Evolutionary conservation across 192 early-diverging fungal genomes (phyloP), one percentile per base, ranked within the genome.

Genomic region (Coemansia sp.): DNA sequence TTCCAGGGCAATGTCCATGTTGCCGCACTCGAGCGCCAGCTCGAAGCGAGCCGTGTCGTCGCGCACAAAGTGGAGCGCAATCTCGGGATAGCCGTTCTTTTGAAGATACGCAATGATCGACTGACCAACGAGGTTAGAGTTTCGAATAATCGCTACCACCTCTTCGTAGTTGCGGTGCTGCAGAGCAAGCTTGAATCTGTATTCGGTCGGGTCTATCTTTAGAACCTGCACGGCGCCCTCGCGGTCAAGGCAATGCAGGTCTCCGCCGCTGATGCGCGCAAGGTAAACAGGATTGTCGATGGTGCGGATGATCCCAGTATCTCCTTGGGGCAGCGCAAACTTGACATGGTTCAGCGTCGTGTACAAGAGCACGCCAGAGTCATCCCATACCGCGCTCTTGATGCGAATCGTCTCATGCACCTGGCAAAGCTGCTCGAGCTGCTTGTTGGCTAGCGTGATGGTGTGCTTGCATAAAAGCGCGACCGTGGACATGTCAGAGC

Each of bases 81-180:
- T 91, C 84, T 99, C 97, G 0, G 97, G 94, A 72, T 98, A 98
- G 0, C 97, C 97, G 78, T 99, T 98, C 87, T 98, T 97, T 73
- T 99, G 95, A 61, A 99, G 75, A 74, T 99, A 99, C 1, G 95
- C 94, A 78, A 99, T 99, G 75, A 99, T 99, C 20, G 93, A 91
- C 71, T 99, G 97, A 6, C 97, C 97, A 8, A 98, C 93, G 47
- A 99, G 79, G 77, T 98, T 98, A 7, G 91, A 94, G 60, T 87
- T 95, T 51, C 91, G 90, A 71, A 99, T 98, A 61, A 99, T 94
- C 66, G 92, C 87, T 52, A 99, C 83, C 0, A 99, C 97, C 69
- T 98, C 92, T 59, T 95, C 93, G 74, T 98, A 98, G 76, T 99
- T 93, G 46, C 88, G 85, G 61, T 89, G 85, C 30, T 92, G 85